Evolutionary conservation across 2,329 filamentous ascomycete species (phyloP).

Genomic region (Eurotiales sp.): DNA sequence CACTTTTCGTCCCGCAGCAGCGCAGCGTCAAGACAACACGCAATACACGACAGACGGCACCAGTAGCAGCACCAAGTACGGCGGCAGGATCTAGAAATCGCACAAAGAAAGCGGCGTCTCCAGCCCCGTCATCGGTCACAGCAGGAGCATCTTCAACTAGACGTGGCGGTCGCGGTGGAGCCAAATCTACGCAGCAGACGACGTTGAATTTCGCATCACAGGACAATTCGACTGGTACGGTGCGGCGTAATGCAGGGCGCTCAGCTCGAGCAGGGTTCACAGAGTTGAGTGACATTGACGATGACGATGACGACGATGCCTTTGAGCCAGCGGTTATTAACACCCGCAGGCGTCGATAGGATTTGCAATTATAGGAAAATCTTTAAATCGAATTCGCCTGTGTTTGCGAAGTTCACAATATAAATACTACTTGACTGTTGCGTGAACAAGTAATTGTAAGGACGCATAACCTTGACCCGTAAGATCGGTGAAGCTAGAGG

Average conservation of each 20-base stretch:
- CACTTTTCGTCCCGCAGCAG: conserved; percentile 40
- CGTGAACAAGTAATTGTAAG: no score
- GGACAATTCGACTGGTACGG: conserved; percentile 24
- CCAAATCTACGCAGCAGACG: conserved; percentile 32
- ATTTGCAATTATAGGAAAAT: no score
- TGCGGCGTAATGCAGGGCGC: conserved; percentile 23
- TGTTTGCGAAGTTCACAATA: no score
- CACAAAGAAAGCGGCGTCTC: conserved; percentile 27
- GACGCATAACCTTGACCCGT: no score
- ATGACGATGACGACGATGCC: conserved; percentile 42
- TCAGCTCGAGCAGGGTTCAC: conserved; percentile 30
- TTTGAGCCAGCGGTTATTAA: conserved; percentile 38
- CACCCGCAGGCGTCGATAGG: conserved; percentile 13
- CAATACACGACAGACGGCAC: conserved; percentile 24
- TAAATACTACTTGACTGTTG: no score
- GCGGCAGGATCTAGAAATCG: conserved; percentile 23
- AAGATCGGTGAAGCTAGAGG: no score
- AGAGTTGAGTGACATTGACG: conserved; percentile 34
- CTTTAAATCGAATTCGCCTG: no score
- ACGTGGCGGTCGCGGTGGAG: conserved; percentile 21
- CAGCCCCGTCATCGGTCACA: conserved; percentile 32
- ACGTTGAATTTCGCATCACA: conserved; percentile 43
- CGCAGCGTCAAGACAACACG: conserved; percentile 22
- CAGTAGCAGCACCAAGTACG: conserved; percentile 17
- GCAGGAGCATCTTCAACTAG: conserved; percentile 25